Percentiles rank a stretch among this genome's conserved stretches.
Evolutionary conservation across 176 grass and related monocot species (phyloP).

Genomic region (Avena eriantha): DNA sequence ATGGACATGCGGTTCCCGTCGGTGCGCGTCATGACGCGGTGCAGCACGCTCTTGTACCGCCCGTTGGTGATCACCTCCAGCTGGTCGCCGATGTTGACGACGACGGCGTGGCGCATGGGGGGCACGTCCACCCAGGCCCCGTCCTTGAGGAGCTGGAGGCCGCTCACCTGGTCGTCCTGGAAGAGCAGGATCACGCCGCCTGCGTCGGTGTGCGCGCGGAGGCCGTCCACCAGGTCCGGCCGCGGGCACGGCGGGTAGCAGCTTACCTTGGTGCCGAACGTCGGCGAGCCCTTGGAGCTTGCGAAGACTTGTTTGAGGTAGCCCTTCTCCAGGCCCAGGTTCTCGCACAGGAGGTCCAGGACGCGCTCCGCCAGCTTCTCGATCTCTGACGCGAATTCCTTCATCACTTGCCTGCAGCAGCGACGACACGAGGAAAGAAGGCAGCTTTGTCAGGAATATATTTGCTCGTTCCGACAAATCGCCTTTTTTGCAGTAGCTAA

Average conservation of each 20-base stretch:
- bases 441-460: not conserved
- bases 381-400: slow-evolving; percentile 63
- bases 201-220: slow-evolving; percentile 3
- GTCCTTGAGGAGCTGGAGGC: not conserved
- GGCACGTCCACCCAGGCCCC: not conserved
- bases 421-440: not conserved
- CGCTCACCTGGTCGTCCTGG: slow-evolving; percentile 25
- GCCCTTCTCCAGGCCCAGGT: slow-evolving; percentile 66
- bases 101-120: slow-evolving; percentile 3
- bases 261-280: slow-evolving; percentile 87
- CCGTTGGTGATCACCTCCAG: slow-evolving; percentile 30
- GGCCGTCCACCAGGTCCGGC: slow-evolving; percentile 62
- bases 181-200: slow-evolving; percentile 14
- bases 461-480: not conserved
- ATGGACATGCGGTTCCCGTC: slow-evolving; percentile 25
- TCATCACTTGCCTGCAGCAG: slow-evolving; percentile 59
- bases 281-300: slow-evolving; percentile 51
- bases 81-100: slow-evolving; percentile 13
- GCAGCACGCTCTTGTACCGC: slow-evolving; percentile 25
- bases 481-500: not conserved
- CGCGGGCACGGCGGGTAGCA: slow-evolving; percentile 90
- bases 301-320: slow-evolving; percentile 64
- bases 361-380: slow-evolving; percentile 73
- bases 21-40: not conserved
- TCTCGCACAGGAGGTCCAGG: slow-evolving; percentile 73